These are phyloP conservation scores for Brassica incana DNA, from an alignment of 345 rosid genomes.

Conservation along the genomic window DNA sequence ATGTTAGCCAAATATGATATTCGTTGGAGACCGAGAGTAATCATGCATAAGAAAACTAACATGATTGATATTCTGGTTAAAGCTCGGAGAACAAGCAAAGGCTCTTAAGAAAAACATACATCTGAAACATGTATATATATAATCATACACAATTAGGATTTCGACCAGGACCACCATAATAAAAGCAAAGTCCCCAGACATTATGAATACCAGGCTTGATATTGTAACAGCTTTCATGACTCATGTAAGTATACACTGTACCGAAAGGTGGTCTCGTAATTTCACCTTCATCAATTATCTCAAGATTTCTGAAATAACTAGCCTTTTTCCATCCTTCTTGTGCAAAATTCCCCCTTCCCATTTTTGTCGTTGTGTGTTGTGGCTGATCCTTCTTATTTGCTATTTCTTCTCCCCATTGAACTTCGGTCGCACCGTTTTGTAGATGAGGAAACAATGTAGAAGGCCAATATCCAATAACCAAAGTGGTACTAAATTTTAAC, in stretches of 20 bases:
- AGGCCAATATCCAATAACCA: constrained; percentile 49
- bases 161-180: constrained; percentile 56
- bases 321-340: constrained; percentile 41
- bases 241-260: constrained; percentile 36
- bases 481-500: constrained; percentile 25
- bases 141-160: constrained; percentile 40
- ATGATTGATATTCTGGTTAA: too few relatives aligned
- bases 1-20: neutral
- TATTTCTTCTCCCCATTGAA: constrained; percentile 52
- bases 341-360: constrained; percentile 53
- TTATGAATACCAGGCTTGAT: constrained; percentile 24
- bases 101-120: too few relatives aligned
- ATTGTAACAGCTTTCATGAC: constrained; percentile 48
- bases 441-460: constrained; percentile 37
- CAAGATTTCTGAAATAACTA: constrained; percentile 35
- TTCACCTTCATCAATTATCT: constrained; percentile 45
- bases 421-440: constrained; percentile 14
- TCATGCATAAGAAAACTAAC: neutral
- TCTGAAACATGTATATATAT: neutral
- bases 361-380: constrained; percentile 40
- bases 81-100: too few relatives aligned
- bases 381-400: constrained; percentile 10
- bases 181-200: constrained; percentile 48
- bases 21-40: neutral
- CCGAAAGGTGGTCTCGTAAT: constrained; percentile 36